Evolutionary conservation across 2,329 filamentous ascomycete genomes (phyloP), one percentile per base, ranked within the genome.

Genomic region (Canariomyces notabilis): DNA sequence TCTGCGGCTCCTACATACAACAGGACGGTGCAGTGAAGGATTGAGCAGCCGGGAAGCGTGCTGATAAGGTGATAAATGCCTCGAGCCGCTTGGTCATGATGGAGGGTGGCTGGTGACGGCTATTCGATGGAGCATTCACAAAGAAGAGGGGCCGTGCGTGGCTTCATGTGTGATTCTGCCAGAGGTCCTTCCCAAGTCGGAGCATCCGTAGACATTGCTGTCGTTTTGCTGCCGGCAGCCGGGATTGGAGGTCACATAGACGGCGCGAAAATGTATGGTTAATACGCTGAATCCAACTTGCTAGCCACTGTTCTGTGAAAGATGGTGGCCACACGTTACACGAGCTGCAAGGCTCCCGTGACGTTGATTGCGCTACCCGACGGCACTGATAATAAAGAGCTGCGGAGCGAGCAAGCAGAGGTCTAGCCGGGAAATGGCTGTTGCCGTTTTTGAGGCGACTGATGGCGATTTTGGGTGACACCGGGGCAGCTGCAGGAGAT

Each of bases 41-140:
- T 37, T 9, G 40, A 47, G 43, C 6, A 8, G 36, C 6, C 21
- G 16, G 36, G 37, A 9, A 40, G 43, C 22, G 37, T 26, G 44
- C 46, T 46, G 51, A 52, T 52, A 52, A 52, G 49, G 15, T 46
- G 51, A 52, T 52, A 52, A 52, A 47, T 14, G 18, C 34, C 35
- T 20, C 37, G 34, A 35, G 35, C 34, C 36, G 21, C 19, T 37
- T 41, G 40, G 38, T 35, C 22, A 26, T 46, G 39, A 51, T 39
- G 49, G 53, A 52, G 53, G 51, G 49, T 46, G 38, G 46, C 37
- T 12, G 38, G 38, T 32, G 18, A 29, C 42, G 38, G 35, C 26
- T 33, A 53, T 51, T 50, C 43, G 46, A 32, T 31, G 40, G 38
- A 12, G 23, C 3, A 5, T 32, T 33, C 18, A 20, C 36, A 26